phyloP scores from a whole-genome alignment of 108 stramenopile species.

The Schizochytrium sp. region DNA sequence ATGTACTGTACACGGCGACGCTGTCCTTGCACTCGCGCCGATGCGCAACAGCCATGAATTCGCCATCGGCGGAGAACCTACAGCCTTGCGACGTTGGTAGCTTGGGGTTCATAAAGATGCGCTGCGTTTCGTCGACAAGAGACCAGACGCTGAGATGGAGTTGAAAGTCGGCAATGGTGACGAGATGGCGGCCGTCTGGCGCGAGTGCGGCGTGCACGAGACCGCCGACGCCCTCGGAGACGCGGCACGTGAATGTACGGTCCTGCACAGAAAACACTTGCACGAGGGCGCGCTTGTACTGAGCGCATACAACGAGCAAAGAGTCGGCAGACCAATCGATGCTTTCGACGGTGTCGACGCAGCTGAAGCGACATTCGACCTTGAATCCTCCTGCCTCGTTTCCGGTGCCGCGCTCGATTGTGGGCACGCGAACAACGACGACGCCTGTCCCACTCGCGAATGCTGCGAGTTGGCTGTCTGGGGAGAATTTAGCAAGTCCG shows the following conservation, averaged over 20 bases:
- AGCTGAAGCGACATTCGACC: neutral
- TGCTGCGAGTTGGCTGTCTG: neutral
- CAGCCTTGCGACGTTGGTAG: neutral
- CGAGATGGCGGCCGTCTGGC: neutral
- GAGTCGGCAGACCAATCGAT: neutral
- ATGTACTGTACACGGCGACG: neutral
- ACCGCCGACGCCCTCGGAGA: neutral
- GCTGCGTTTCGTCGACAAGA: neutral
- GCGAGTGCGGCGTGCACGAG: neutral
- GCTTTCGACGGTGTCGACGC: neutral
- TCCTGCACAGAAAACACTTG: neutral
- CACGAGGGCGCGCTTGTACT: neutral
- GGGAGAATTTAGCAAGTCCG: neutral
- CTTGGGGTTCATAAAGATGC: neutral
- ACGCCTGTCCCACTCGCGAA: neutral
- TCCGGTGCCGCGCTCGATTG: neutral
- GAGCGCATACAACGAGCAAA: neutral
- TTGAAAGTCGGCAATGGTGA: slow-evolving; percentile 11
- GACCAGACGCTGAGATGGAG: neutral
- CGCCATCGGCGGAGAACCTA: neutral
- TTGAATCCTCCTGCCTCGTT: neutral
- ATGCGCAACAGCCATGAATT: neutral
- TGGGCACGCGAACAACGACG: neutral
- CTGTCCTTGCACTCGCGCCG: slow-evolving; percentile 2
- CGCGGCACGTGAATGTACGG: neutral